Conservation (phyloP, 2,329 filamentous ascomycete species). For the Harringtonia lauricola region DNA sequence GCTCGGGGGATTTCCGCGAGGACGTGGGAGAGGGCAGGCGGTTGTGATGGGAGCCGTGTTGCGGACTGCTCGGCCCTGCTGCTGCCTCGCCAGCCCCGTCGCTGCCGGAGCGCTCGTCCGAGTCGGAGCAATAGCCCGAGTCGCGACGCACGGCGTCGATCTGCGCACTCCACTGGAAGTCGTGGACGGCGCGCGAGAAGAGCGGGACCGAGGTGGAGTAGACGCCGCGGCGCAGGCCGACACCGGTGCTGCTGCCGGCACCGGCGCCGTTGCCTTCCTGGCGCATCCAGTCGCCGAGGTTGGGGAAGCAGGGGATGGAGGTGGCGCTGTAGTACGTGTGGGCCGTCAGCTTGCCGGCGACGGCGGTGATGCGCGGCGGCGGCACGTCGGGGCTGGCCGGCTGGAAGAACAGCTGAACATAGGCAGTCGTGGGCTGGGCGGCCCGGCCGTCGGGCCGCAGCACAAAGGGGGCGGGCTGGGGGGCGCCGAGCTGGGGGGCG, state of each 20-base stretch:
- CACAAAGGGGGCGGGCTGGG: conserved; percentile 37
- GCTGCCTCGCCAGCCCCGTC: conserved; percentile 1
- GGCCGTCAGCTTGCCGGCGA: conserved; percentile 38
- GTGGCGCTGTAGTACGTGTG: conserved; percentile 40
- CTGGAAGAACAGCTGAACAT: conserved; percentile 35
- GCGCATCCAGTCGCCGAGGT: conserved; percentile 33
- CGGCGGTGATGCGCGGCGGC: conserved; percentile 36
- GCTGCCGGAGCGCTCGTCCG: conserved; percentile 8
- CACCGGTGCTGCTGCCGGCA: too few relatives aligned
- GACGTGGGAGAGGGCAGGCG: too few relatives aligned
- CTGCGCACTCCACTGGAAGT: conserved; percentile 29
- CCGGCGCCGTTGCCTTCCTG: conserved; percentile 14
- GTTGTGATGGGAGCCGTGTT: too few relatives aligned
- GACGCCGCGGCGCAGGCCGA: conserved; percentile 29
- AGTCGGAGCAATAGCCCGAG: conserved; percentile 42
- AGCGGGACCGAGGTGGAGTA: conserved; percentile 35
- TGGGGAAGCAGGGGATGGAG: conserved; percentile 35
- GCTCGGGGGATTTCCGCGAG: not conserved
- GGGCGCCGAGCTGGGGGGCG: conserved; percentile 16
- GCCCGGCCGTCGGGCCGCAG: conserved; percentile 36
- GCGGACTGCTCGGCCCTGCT: too few relatives aligned
- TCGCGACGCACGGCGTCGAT: conserved; percentile 29
- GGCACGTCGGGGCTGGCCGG: conserved; percentile 28
- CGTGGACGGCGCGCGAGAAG: conserved; percentile 20
- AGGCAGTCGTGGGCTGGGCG: conserved; percentile 29